Evolutionary conservation across 768 basidiomycete genomes (phyloP).

Genomic region (Fomitopsis pulvina): DNA sequence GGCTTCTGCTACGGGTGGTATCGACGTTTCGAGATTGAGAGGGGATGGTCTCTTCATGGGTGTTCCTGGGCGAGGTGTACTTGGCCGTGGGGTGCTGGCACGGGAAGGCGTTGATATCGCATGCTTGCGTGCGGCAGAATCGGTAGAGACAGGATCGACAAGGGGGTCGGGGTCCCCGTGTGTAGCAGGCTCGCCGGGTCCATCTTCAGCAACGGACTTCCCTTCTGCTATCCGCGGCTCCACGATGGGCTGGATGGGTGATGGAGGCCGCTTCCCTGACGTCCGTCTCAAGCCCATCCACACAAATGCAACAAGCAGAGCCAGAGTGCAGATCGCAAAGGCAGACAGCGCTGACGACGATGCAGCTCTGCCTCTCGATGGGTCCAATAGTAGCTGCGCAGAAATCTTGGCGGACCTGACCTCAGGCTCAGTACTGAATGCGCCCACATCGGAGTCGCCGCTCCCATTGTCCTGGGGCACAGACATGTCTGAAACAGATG

Average conservation of each 20-base stretch:
- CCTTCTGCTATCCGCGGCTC: background rate
- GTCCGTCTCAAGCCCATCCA: background rate
- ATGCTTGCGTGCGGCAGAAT: background rate
- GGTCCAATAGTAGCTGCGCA: background rate
- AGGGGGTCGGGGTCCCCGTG: background rate
- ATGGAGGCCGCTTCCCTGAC: background rate
- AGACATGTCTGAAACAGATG: conserved; percentile 28
- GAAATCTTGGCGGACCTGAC: background rate
- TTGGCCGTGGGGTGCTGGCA: too few species aligned
- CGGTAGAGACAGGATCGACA: background rate
- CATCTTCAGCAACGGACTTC: background rate
- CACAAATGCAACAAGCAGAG: conserved; percentile 2
- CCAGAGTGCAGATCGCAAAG: conserved; percentile 4
- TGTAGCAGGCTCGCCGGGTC: background rate
- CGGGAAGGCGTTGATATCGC: background rate
- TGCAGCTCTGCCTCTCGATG: background rate
- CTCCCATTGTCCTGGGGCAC: conserved; percentile 15
- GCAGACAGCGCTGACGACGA: conserved; percentile 7
- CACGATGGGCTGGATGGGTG: background rate
- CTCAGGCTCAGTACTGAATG: too few species aligned
- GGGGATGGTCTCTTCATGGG: conserved; percentile 3
- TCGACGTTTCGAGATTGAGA: background rate
- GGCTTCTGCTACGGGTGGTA: background rate
- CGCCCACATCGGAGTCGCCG: background rate
- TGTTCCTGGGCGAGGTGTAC: background rate